These are phyloP conservation scores for Flagelloscypha sp. DNA, from an alignment of 768 basidiomycete species.

Conservation along the genomic window DNA sequence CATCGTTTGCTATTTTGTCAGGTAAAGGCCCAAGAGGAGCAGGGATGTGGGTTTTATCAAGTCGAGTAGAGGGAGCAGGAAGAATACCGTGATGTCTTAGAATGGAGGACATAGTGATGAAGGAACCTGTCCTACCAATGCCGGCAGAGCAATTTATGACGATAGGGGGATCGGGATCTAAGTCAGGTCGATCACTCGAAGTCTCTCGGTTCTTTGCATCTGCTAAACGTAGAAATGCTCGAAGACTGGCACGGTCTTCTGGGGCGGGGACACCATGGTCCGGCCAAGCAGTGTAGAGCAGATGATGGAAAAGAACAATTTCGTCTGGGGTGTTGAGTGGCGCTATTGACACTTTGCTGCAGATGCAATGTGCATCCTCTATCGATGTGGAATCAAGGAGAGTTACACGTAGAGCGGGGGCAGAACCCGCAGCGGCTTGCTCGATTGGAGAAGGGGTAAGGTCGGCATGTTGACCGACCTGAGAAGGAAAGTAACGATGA, in stretches of 20 bases:
- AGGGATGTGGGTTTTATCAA: no score
- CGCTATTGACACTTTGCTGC: slow-evolving; percentile 51
- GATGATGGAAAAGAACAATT: slow-evolving; percentile 52
- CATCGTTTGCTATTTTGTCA: slow-evolving; percentile 38
- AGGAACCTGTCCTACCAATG: slow-evolving; percentile 79
- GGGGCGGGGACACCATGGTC: slow-evolving; percentile 73
- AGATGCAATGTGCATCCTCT: slow-evolving; percentile 50
- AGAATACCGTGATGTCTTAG: slow-evolving; percentile 54
- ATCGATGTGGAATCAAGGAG: slow-evolving; percentile 38
- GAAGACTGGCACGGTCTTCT: slow-evolving; percentile 49
- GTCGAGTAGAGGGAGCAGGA: no score
- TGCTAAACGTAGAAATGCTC: slow-evolving; percentile 57
- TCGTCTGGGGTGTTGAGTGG: slow-evolving; percentile 25
- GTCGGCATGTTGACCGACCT: slow-evolving; percentile 39
- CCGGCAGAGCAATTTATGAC: slow-evolving; percentile 85
- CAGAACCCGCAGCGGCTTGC: slow-evolving; percentile 34
- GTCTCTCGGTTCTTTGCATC: slow-evolving; percentile 50
- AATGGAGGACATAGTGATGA: slow-evolving; percentile 73
- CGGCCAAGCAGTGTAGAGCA: slow-evolving; percentile 75
- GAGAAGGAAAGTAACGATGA: slow-evolving; percentile 64
- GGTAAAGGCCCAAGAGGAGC: slow-evolving; percentile 57
- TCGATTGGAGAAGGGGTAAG: slow-evolving; percentile 29
- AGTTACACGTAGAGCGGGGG: slow-evolving; percentile 48
- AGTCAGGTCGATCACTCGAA: slow-evolving; percentile 17
- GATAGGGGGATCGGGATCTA: slow-evolving; percentile 63